These are phyloP conservation scores for Escovopsis sp. DNA, from an alignment of 2,329 filamentous ascomycete genomes.

Conservation along the genomic window DNA sequence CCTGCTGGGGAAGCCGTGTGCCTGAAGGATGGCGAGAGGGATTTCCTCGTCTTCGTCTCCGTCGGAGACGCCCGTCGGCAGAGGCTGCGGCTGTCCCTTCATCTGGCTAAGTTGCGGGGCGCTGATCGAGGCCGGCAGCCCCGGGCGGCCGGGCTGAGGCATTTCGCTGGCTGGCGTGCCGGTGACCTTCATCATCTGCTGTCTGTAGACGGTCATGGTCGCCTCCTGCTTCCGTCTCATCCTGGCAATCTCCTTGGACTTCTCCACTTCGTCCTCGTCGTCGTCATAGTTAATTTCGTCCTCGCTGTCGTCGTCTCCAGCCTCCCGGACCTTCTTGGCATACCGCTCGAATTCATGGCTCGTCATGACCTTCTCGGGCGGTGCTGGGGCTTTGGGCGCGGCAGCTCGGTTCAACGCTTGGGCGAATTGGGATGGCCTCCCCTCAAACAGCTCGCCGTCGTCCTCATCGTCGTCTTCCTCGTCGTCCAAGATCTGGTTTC, in stretches of 20 bases:
- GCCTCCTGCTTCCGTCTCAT: conserved; percentile 81
- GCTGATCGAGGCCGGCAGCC: conserved; percentile 43
- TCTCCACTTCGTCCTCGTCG: conserved; percentile 68
- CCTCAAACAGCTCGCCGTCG: conserved; percentile 43
- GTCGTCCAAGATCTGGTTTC: conserved; percentile 14
- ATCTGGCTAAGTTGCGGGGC: conserved; percentile 40
- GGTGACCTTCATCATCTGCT: conserved; percentile 94
- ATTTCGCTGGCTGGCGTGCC: conserved; percentile 42
- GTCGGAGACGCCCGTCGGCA: conserved; percentile 41
- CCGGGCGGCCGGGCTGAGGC: conserved; percentile 30
- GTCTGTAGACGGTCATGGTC: conserved; percentile 75
- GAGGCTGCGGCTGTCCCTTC: conserved; percentile 23
- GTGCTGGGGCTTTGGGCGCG: conserved; percentile 19
- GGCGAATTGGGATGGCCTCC: conserved; percentile 24
- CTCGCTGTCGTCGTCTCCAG: conserved; percentile 46
- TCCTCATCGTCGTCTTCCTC: conserved; percentile 27
- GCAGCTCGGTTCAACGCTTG: conserved; percentile 22
- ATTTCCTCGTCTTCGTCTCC: conserved; percentile 88
- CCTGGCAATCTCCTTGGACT: conserved; percentile 55
- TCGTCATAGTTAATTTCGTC: conserved; percentile 55
- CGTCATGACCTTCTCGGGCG: conserved; percentile 71
- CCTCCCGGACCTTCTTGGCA: conserved; percentile 51
- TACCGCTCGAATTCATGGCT: conserved; percentile 76
- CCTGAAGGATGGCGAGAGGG: conserved; percentile 71
- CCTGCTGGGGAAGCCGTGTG: conserved; percentile 75